A percentile compares a stretch with the other conserved stretches of the same genome.
These are phyloP conservation scores for Lomentospora prolificans DNA, from an alignment of 2,329 filamentous ascomycete species.

Conservation along the genomic window DNA sequence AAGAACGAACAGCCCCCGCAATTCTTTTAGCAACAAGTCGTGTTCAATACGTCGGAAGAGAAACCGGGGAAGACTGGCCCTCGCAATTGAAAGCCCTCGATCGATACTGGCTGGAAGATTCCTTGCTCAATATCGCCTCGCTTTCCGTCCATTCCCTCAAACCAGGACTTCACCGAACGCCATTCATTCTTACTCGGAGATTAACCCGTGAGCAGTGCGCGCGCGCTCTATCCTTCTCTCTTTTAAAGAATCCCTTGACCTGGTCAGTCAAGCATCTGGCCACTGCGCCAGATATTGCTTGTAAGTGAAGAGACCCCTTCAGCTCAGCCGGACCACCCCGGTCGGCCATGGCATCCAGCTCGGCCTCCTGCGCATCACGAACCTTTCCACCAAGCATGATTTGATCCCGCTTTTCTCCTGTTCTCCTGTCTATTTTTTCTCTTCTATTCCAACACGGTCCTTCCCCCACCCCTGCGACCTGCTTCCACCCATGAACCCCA, in stretches of 20 bases:
- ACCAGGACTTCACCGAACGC: not conserved
- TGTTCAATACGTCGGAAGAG: not conserved
- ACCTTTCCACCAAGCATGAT: not conserved
- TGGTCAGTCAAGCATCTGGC: not conserved
- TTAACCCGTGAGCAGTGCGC: constrained; percentile 2
- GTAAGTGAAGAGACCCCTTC: constrained; percentile 1
- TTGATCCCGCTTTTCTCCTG: not conserved
- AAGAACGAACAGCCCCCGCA: not conserved
- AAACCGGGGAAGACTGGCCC: constrained; percentile 1
- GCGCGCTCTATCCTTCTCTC: not conserved
- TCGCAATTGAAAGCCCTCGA: not conserved
- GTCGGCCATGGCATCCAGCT: not conserved
- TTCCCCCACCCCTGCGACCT: not conserved
- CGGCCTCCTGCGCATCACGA: not conserved
- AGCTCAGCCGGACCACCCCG: not conserved
- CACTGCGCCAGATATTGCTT: constrained; percentile 6
- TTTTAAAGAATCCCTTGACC: not conserved
- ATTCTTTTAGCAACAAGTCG: not conserved
- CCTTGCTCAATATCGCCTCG: constrained; percentile 10
- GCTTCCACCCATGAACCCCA: not conserved
- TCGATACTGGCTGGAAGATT: constrained; percentile 15
- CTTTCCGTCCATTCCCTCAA: not conserved
- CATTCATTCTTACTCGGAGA: constrained; percentile 6
- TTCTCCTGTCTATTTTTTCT: not conserved
- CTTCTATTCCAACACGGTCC: not conserved